These are phyloP conservation scores for Capsella bursapastoris DNA, from an alignment of 345 rosid species.

Conservation along the genomic window DNA sequence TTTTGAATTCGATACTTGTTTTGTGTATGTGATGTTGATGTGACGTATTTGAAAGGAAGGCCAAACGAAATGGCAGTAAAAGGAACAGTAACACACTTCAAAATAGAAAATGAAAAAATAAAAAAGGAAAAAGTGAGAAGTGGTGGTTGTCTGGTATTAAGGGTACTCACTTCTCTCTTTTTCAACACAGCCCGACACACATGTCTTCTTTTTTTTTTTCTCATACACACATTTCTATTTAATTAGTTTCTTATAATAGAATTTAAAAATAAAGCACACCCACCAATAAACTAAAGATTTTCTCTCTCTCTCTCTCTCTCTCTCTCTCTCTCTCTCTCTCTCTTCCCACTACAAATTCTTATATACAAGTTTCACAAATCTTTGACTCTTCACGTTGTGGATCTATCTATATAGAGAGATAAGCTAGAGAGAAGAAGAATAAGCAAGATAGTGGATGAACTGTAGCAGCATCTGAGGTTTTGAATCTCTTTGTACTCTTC, in stretches of 20 bases:
- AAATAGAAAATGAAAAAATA: neutral
- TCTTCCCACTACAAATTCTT: slow-evolving; percentile 43
- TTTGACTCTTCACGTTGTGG: slow-evolving; percentile 46
- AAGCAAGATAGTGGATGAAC: slow-evolving; percentile 35
- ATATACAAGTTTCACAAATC: slow-evolving; percentile 42
- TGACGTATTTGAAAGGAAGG: slow-evolving; percentile 31
- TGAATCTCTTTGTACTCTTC: slow-evolving; percentile 27
- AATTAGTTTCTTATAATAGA: slow-evolving; percentile 3
- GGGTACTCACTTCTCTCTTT: slow-evolving; percentile 50
- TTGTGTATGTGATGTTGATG: slow-evolving; percentile 35
- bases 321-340: slow-evolving; percentile 34
- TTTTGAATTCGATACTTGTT: slow-evolving; percentile 22
- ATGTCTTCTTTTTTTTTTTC: slow-evolving; percentile 45
- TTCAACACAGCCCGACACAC: slow-evolving; percentile 52
- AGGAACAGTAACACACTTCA: slow-evolving; percentile 33
- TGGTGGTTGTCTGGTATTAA: slow-evolving; percentile 52
- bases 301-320: slow-evolving; percentile 27
- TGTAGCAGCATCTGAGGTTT: slow-evolving; percentile 38
- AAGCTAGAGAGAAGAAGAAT: slow-evolving; percentile 17
- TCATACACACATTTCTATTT: slow-evolving; percentile 38
- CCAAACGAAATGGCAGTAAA: slow-evolving; percentile 23
- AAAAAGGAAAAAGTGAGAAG: slow-evolving; percentile 27
- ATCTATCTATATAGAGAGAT: slow-evolving; percentile 36
- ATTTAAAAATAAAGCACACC: slow-evolving; percentile 19
- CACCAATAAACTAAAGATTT: slow-evolving; percentile 42